Percentiles rank a stretch among this genome's conserved stretches.
Evolutionary conservation across 1,284 basidiomycete genomes (phyloP).

Genomic region (Sporisorium reilianum): DNA sequence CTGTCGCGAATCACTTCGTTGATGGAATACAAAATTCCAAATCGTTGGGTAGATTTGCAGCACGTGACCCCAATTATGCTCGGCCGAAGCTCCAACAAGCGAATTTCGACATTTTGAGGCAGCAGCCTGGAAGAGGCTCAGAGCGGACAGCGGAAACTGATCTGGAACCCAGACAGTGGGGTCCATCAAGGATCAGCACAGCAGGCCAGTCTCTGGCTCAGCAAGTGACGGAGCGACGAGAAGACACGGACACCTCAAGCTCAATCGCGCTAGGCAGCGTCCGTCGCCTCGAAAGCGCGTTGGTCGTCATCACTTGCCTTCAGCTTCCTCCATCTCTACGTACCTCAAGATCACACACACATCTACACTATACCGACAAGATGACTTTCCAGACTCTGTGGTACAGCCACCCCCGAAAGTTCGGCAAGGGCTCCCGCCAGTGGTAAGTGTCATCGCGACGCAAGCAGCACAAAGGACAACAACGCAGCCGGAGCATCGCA

Average conservation of each 20-base stretch:
- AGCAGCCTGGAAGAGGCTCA: not conserved
- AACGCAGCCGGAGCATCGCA: conserved; percentile 6
- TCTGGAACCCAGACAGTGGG: not conserved
- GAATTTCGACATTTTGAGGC: not conserved
- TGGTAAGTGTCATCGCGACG: conserved; percentile 59
- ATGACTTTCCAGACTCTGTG: conserved; percentile 68
- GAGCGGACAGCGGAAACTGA: not conserved
- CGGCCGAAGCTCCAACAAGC: not conserved
- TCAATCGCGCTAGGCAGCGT: conserved; percentile 4
- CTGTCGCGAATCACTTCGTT: not conserved
- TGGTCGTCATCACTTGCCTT: conserved; percentile 32
- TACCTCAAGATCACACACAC: conserved; percentile 44
- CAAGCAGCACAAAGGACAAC: conserved; percentile 2
- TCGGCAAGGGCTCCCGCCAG: conserved; percentile 67
- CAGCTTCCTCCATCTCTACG: conserved; percentile 42
- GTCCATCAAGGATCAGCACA: not conserved
- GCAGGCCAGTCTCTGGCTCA: not conserved
- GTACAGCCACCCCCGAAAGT: conserved; percentile 66
- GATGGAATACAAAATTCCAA: not conserved
- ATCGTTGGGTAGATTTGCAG: no score
- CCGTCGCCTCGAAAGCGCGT: conserved; percentile 17
- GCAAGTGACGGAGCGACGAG: not conserved
- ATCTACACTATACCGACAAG: conserved; percentile 49
- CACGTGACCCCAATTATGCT: not conserved
- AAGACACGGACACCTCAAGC: conserved; percentile 1